These are phyloP conservation scores for Crepidotus variabilis DNA, from an alignment of 768 basidiomycete species.

Conservation along the genomic window DNA sequence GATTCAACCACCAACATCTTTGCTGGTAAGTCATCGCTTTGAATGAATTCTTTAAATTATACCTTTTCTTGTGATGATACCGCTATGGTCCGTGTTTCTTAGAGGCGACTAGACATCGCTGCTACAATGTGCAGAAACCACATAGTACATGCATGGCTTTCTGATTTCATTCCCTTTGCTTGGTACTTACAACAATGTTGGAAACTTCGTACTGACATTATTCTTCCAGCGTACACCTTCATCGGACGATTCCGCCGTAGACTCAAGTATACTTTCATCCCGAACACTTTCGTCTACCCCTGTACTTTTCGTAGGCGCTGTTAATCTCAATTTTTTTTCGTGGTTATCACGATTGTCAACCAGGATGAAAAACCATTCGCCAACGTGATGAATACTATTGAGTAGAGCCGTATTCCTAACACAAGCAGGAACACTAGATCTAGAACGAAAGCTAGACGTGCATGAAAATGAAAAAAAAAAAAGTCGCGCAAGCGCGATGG, in stretches of 20 bases:
- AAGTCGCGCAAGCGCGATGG: neutral
- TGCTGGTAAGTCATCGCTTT: neutral
- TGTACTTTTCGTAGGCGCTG: neutral
- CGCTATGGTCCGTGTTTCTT: constrained; percentile 98
- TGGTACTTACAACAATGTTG: neutral
- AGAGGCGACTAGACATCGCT: constrained; percentile 93
- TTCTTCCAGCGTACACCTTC: neutral
- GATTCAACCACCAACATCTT: neutral
- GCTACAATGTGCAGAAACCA: constrained; percentile 68
- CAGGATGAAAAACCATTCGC: neutral
- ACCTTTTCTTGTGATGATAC: constrained; percentile 50
- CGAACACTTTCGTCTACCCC: neutral
- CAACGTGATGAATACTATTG: neutral
- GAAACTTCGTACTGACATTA: neutral
- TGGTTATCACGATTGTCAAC: too few species aligned
- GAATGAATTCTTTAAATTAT: neutral
- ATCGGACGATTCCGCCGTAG: too few species aligned
- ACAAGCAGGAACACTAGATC: too few species aligned
- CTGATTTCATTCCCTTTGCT: constrained; percentile 42
- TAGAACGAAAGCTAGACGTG: neutral
- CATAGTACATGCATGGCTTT: constrained; percentile 50
- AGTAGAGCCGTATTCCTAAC: neutral
- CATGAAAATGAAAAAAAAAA: neutral
- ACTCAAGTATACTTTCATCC: neutral
- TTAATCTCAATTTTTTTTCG: neutral